Percentiles rank a stretch among this genome's conserved stretches.
Conservation (phyloP, 2,329 filamentous ascomycete genomes). For the Coleophoma eucalyptorum region DNA sequence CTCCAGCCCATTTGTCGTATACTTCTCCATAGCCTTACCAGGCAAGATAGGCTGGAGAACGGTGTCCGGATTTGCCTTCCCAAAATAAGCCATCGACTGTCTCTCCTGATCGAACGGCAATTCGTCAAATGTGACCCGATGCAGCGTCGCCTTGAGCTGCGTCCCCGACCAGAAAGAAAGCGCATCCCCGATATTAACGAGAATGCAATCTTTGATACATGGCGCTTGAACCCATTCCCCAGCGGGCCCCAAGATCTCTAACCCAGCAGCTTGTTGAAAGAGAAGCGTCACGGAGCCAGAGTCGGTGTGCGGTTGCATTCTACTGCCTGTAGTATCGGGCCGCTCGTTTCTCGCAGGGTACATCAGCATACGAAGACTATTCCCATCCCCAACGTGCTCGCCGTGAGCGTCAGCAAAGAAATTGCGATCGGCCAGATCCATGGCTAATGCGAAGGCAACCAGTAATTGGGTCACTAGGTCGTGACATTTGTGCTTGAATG, state of each 20-base stretch:
- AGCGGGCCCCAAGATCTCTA: slow-evolving; percentile 2
- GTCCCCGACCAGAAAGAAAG: slow-evolving; percentile 4
- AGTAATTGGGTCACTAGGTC: slow-evolving; percentile 1
- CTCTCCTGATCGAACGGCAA: slow-evolving; percentile 2
- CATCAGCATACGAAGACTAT: slow-evolving; percentile 4
- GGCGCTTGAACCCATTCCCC: slow-evolving; percentile 4
- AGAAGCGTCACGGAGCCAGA: slow-evolving; percentile 4
- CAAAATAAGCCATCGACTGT: slow-evolving; percentile 6
- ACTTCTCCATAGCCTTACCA: neutral
- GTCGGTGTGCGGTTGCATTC: slow-evolving; percentile 2
- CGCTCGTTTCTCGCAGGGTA: slow-evolving; percentile 3
- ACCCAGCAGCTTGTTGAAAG: neutral
- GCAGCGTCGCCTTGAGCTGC: slow-evolving; percentile 4
- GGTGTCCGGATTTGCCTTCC: slow-evolving; percentile 2
- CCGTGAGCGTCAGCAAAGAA: slow-evolving; percentile 3
- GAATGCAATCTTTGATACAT: neutral
- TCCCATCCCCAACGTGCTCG: slow-evolving; percentile 1
- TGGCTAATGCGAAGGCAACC: slow-evolving; percentile 1
- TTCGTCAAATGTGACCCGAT: slow-evolving; percentile 3
- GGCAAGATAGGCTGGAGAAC: neutral
- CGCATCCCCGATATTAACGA: slow-evolving; percentile 4
- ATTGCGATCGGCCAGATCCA: slow-evolving; percentile 2
- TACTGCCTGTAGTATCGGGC: neutral
- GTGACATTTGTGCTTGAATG: slow-evolving; percentile 1
- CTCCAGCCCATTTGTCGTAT: neutral